Conservation (phyloP, 1,284 basidiomycete genomes). For the Macrocybe sp. region DNA sequence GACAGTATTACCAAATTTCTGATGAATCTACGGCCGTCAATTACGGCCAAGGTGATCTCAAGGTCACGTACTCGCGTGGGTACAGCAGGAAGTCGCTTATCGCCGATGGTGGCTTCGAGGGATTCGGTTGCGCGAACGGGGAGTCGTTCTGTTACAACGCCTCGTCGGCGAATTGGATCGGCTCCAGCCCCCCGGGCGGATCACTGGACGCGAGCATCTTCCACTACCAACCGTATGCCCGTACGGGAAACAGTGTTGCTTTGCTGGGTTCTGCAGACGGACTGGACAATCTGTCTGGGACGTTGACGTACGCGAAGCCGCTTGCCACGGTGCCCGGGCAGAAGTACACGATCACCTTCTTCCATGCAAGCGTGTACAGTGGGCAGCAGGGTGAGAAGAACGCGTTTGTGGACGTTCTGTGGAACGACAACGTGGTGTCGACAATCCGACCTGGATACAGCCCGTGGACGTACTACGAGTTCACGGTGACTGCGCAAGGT, state of each 20-base stretch:
- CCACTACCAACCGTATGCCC: constrained; percentile 22
- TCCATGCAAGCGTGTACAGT: constrained; percentile 20
- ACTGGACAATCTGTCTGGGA: constrained; percentile 20
- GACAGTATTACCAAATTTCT: constrained; percentile 34
- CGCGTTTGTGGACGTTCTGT: constrained; percentile 23
- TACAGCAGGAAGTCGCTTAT: constrained; percentile 22
- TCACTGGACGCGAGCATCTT: constrained; percentile 25
- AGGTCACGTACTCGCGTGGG: constrained; percentile 35
- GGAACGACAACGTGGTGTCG: constrained; percentile 22
- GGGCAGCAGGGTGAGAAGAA: constrained; percentile 14
- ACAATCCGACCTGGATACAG: constrained; percentile 15
- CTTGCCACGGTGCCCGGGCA: constrained; percentile 19
- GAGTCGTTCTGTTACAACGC: constrained; percentile 21
- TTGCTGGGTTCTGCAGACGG: constrained; percentile 24
- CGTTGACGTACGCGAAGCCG: constrained; percentile 15
- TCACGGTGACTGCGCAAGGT: constrained; percentile 17
- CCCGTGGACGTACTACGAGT: constrained; percentile 19
- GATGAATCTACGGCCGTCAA: constrained; percentile 36
- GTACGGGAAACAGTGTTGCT: constrained; percentile 21
- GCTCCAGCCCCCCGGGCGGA: constrained; percentile 19
- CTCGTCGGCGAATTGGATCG: constrained; percentile 23
- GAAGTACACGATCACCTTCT: constrained; percentile 22
- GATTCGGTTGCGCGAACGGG: constrained; percentile 17
- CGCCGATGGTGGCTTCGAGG: constrained; percentile 26
- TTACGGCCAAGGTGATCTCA: constrained; percentile 32